Base-by-base conservation (phyloP, 805 yeast genomes). In the Myxozyma melibiosi region DNA sequence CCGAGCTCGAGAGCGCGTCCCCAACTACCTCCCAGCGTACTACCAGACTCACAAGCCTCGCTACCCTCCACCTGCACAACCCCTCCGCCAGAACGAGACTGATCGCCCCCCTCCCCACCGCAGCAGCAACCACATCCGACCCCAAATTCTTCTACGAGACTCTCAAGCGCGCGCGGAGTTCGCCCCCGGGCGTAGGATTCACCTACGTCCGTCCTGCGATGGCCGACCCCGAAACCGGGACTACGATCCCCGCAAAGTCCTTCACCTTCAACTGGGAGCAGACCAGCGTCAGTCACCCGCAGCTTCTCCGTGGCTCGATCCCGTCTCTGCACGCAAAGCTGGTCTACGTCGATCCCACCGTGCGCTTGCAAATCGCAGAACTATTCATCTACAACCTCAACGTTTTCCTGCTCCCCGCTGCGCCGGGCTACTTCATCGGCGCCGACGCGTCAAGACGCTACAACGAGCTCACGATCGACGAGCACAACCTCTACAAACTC, bases 331-430 rank as follows among this genome's bases (percentile, higher is more conserved):
- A 16, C 9, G 51, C 42, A 24, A 35, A 35, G 24, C 35, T 46
- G 11, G 11, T 14, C n/a, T 46, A 25, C 35, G 34, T 22, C n/a
- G 51, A 46, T 25, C 24, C 41, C 3, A 20, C 34, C 20, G 22
- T 22, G 6, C 40, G 37, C 16, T 22, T 46, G 4, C 22, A 20
- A 1, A 24, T 46, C 4, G 51, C 51, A 1, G 42, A 37, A 25
- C 35, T 46, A 3, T 46, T 46, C 16, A 25, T 46, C 31, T 46
- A 46, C 20, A 37, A 46, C 28, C 8, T 46, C 16, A 25, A 35
- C 18, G 33, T 37, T 3, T 46, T 46, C 27, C 7, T 46, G 16
- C 16, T 37, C 13, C 51, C 51, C 8, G 41, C 51, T 7, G 24
- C 51, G 2, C 41, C 30, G n/a, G 51, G 51, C 2, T 37, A 33